These are phyloP conservation scores for Puccinia triticina DNA, from an alignment of 1,284 basidiomycete species.

Conservation along the genomic window DNA sequence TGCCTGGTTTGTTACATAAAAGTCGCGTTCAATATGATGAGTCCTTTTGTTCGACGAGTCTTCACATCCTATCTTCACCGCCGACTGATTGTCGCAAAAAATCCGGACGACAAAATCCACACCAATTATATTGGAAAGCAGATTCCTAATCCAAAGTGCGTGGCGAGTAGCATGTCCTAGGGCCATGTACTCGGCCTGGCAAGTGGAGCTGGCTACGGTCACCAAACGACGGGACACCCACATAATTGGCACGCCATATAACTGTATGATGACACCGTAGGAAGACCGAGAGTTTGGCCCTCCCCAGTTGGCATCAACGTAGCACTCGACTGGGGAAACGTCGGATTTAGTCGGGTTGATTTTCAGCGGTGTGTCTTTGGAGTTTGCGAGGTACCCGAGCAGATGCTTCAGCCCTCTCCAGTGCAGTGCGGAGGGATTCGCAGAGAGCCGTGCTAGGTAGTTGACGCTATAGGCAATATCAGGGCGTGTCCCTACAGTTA, in stretches of 20 bases:
- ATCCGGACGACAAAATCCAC: too few species aligned
- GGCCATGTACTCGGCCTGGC: too few species aligned
- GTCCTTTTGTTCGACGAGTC: too few species aligned
- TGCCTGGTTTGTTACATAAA: background rate
- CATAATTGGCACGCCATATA: background rate
- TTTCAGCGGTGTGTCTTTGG: background rate
- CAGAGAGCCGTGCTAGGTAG: background rate
- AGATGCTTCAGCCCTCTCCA: background rate
- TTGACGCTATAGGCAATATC: too few species aligned
- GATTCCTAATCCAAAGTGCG: too few species aligned
- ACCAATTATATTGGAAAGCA: too few species aligned
- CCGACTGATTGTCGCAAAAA: too few species aligned
- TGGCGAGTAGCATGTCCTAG: background rate
- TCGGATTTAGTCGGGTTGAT: background rate
- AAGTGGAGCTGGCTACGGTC: too few species aligned
- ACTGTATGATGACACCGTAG: background rate
- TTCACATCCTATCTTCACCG: too few species aligned
- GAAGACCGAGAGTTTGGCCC: background rate
- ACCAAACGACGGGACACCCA: background rate
- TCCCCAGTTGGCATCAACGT: conserved; percentile 14
- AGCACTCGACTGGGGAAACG: background rate
- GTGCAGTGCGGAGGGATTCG: background rate
- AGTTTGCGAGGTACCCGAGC: background rate
- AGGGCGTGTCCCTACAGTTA: too few species aligned
- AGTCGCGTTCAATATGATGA: background rate